phyloP scores from a whole-genome alignment of 2,329 filamentous ascomycete species.

The Talaromyces marneffei region DNA sequence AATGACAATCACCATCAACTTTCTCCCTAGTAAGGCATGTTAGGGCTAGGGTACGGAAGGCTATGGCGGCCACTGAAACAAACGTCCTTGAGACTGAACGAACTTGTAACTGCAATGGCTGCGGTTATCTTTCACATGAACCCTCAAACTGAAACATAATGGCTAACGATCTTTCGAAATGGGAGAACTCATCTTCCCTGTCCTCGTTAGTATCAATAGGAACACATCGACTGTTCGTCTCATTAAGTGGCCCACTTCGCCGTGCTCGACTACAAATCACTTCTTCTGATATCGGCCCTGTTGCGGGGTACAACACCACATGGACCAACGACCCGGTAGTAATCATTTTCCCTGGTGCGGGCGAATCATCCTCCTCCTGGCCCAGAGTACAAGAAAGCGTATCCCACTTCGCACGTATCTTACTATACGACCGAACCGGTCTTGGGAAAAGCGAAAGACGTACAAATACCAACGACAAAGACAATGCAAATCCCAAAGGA shows the following conservation, averaged over 20 bases:
- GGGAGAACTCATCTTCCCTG: constrained; percentile 2
- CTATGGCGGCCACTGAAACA: neutral
- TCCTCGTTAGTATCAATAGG: constrained; percentile 27
- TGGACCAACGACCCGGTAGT: constrained; percentile 25
- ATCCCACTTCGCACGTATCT: constrained; percentile 22
- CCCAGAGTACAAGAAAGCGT: constrained; percentile 29
- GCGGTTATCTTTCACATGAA: neutral
- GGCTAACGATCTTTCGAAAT: neutral
- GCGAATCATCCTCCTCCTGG: constrained; percentile 32
- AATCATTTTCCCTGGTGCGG: constrained; percentile 31
- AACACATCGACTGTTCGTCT: constrained; percentile 28
- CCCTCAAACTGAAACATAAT: neutral
- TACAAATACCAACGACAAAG: neutral
- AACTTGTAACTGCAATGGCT: neutral
- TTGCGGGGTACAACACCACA: neutral
- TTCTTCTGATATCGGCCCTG: neutral
- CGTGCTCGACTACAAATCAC: neutral
- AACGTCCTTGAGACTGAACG: neutral
- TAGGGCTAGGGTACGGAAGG: neutral
- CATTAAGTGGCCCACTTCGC: constrained; percentile 24
- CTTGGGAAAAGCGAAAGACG: constrained; percentile 31
- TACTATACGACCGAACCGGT: constrained; percentile 37
- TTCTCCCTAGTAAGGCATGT: neutral
- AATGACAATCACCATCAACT: neutral
- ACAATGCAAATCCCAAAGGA: constrained; percentile 1